Evolutionary conservation across 495 filamentous ascomycete genomes (phyloP), one percentile per base, ranked within the genome.

Genomic region (Apodospora peruviana): DNA sequence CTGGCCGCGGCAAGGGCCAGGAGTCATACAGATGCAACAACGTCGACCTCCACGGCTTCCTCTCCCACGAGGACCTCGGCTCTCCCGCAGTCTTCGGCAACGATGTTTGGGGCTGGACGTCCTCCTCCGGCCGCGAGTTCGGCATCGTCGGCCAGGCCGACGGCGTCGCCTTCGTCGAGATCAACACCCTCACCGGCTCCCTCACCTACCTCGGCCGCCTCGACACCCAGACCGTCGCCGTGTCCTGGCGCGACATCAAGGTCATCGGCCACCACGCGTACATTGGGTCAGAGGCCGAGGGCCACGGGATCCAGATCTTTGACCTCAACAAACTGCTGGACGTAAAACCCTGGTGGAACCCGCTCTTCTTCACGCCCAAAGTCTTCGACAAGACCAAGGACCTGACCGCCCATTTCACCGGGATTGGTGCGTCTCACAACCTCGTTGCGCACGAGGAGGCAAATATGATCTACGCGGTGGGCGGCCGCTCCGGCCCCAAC

Each of bases 31-130:
- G 63, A 35, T 81, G 78, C 63, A 74, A 65, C 45, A 75, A 75
- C 57, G 61, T 81, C 25, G 75, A 82, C 54, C 61, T 81, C 24
- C 71, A 73, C 54, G 68, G 71, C 55, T 81, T 81, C 60, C 51
- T 71, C 36, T 64, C 57, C 29, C 78, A 80, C 57, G 65, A 61
- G 1, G 69, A 70, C 43, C 61, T 81, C 16, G 75, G 74, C 19
- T 74, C 69, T 37, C 57, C 50, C 43, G 51, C 48, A 43, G 62
- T 57, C 43, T 61, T 62, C 51, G 69, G 69, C 40, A 60, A 67
- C 48, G 67, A 64, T 27, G 64, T 66, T 5, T 73, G 68, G 70
- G 74, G 72, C 10, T 76, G 75, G 74, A 77, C 75, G 4, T 65
- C 69, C 1, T 36, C 46, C 4, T 55, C 62, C 12, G 75, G 71